Base-by-base conservation (phyloP, 805 yeast species). In the Lachancea dasiensis region DNA sequence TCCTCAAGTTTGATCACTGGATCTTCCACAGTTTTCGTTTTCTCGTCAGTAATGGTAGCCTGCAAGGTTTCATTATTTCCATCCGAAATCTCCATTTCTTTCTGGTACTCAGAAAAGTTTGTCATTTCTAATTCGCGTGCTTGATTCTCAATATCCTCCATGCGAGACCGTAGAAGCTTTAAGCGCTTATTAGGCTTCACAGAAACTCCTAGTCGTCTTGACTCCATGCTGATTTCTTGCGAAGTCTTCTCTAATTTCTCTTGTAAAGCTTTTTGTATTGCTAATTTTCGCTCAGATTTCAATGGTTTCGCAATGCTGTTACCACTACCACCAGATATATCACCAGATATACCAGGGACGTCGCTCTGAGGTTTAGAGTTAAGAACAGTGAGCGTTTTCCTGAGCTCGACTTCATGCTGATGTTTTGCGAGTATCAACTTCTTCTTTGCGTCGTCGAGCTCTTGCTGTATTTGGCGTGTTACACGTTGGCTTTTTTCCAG, bases 101-200 rank as follows among this genome's bases (percentile, higher is more conserved):
- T 46, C 44, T 62, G 47, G 39, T 45, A 46, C 22, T 77, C 84
- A 19, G 74, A 80, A 51, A 86, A 87, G 47, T 86, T 92, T 15
- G 84, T 81, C 74, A 77, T 80, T 56, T 90, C 97, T 41, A 90
- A 68, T 51, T 82, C 84, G 43, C 94, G 67, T 0, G 96, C 96
- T 65, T 85, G 84, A 33, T 75, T 73, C 54, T 85, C 95, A 37
- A 89, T 69, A 45, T 76, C 80, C 42, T 84, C 94, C 95, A 86
- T 86, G 54, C 81, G 74, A 50, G 81, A 85, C 39, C 95, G 69
- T 49, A 89, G 67, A 30, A 76, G 79, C 43, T 92, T 70, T 36
- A 87, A 63, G 46, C 90, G 68, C 3, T 82, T 73, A 50, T 82
- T 81, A 3, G 95, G 95, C 54, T 85, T 95, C 19, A 79, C 30